Base-by-base conservation (phyloP, 2,329 filamentous ascomycete species). In the Escovopsis sp. region DNA sequence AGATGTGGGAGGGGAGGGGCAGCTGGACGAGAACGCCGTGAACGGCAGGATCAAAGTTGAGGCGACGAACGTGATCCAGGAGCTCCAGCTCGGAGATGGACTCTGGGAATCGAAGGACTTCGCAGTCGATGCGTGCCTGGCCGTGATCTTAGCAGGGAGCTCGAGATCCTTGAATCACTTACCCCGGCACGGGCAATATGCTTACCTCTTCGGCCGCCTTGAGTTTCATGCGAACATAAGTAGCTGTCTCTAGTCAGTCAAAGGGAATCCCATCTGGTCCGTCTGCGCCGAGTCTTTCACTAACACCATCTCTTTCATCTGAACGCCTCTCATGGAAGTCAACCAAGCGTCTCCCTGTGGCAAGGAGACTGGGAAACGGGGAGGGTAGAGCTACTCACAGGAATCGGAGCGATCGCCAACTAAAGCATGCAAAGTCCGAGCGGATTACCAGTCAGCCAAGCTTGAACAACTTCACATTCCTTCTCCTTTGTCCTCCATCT, bases 191-290 rank as follows among this genome's bases (percentile, higher is more conserved):
- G 15, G 6, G 10, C 4, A n/a, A 26, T 27, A 12, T 38, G n/a
- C 62, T 48, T 65, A 86, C 82, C 71, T 96, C 90, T 56, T 83
- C 68, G 39, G 90, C 90, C 45, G 90, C 90, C 71, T 94, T 98
- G 53, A 94, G 66, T 68, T 98, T 98, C 90, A 98, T 98, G 63
- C 87, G 87, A 61, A 98, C 88, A 81, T 98, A 98, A 35, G 88
- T 96, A 52, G 79, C 82, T 88, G 51, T 43, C 38, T n/a, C n/a
- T n/a, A n/a, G n/a, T n/a, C n/a, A n/a, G n/a, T n/a, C n/a, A n/a
- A n/a, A n/a, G n/a, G n/a, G n/a, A n/a, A n/a, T n/a, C n/a, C n/a
- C n/a, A n/a, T n/a, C n/a, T n/a, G n/a, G n/a, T n/a, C n/a, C n/a
- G n/a, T n/a, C n/a, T n/a, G n/a, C n/a, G n/a, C n/a, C n/a, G n/a